A percentile compares a stretch with the other conserved stretches of the same genome.
These are phyloP conservation scores for Colletotrichum phormii DNA, from an alignment of 2,329 filamentous ascomycete genomes.

Conservation along the genomic window DNA sequence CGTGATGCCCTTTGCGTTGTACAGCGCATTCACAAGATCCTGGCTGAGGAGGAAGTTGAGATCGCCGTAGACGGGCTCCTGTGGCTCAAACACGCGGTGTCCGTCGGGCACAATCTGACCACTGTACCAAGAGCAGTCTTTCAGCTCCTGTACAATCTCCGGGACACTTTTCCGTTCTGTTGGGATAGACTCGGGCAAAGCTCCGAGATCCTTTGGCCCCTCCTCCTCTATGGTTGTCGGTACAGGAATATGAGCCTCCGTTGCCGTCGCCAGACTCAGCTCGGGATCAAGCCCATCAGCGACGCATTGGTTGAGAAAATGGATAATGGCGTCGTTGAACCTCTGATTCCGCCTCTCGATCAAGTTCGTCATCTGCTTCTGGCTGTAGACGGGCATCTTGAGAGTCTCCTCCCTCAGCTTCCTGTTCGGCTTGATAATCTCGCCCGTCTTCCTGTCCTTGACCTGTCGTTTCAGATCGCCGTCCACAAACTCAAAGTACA, in stretches of 20 bases:
- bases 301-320: constrained; percentile 80
- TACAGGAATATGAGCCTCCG: constrained; percentile 71
- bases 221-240: constrained; percentile 58
- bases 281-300: constrained; percentile 75
- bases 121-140: constrained; percentile 86
- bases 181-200: constrained; percentile 79
- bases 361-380: constrained; percentile 88
- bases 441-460: constrained; percentile 76
- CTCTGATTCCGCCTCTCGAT: constrained; percentile 92
- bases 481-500: constrained; percentile 94
- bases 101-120: constrained; percentile 94
- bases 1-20: constrained; percentile 89
- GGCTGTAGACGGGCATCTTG: constrained; percentile 92
- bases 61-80: constrained; percentile 84
- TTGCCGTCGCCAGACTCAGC: constrained; percentile 68
- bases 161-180: constrained; percentile 82
- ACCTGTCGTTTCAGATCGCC: constrained; percentile 89
- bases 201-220: constrained; percentile 49
- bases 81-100: constrained; percentile 89
- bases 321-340: constrained; percentile 81
- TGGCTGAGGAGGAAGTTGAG: constrained; percentile 90
- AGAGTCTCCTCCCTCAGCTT: constrained; percentile 82
- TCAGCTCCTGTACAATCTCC: constrained; percentile 88
- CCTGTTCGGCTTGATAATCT: constrained; percentile 74
- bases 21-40: constrained; percentile 92